Evolutionary conservation across 257 asterid species (phyloP).

Genomic region (Fraxinus pennsylvanica): DNA sequence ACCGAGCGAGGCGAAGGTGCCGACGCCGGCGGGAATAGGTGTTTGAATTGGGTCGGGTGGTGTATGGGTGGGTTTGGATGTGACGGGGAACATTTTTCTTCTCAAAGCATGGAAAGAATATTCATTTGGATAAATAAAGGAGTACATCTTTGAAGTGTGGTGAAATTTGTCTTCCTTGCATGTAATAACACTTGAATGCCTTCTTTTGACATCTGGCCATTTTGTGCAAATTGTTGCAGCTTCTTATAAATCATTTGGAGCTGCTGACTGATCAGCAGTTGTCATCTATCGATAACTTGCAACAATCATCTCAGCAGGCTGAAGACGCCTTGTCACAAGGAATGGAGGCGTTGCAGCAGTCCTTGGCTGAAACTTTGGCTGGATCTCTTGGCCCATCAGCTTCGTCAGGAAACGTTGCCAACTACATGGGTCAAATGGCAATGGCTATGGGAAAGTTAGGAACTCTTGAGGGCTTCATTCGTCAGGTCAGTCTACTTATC

Average conservation of each 20-base stretch:
- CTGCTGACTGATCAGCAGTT: conserved; percentile 62
- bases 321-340: conserved; percentile 70
- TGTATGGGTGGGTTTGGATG: too few relatives aligned
- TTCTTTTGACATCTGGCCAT: neutral
- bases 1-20: too few relatives aligned
- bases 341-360: conserved; percentile 59
- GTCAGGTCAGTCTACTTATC: conserved; percentile 40
- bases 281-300: conserved; percentile 55
- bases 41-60: too few relatives aligned
- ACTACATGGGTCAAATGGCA: conserved; percentile 69
- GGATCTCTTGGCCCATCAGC: conserved; percentile 44
- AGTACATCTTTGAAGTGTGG: neutral
- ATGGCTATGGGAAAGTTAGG: conserved; percentile 63
- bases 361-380: conserved; percentile 58
- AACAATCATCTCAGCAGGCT: conserved; percentile 62
- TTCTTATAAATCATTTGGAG: conserved; percentile 52
- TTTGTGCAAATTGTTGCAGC: conserved; percentile 32
- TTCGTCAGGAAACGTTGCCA: conserved; percentile 56
- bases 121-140: too few relatives aligned
- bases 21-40: too few relatives aligned
- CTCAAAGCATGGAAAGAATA: too few relatives aligned
- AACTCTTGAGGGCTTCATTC: conserved; percentile 61
- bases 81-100: too few relatives aligned
- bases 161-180: neutral
- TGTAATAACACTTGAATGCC: neutral